Percentiles rank a stretch among this genome's conserved stretches.
Conservation (phyloP, 208 protist genomes). For the Crithidia bombi region DNA sequence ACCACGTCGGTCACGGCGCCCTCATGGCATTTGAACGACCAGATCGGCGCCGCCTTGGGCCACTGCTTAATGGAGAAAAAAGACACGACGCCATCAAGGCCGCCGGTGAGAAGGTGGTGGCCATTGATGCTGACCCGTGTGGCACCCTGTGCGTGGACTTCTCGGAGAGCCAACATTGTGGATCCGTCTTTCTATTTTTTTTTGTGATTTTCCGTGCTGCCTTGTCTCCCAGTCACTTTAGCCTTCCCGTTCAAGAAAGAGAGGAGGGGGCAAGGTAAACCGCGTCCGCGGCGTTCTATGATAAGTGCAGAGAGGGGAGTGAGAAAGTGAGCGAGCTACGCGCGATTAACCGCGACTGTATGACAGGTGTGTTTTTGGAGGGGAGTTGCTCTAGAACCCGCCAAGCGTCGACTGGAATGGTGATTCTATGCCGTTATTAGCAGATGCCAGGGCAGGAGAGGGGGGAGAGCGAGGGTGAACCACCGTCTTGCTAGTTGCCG, state of each 20-base stretch:
- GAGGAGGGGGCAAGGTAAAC: too few species aligned
- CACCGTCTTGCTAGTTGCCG: too few species aligned
- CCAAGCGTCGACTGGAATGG: too few species aligned
- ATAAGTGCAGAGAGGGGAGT: too few species aligned
- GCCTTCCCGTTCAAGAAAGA: slow-evolving; percentile 3
- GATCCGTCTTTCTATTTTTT: slow-evolving; percentile 8
- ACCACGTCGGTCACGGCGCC: slow-evolving; percentile 64
- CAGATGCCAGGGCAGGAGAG: too few species aligned
- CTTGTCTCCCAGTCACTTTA: slow-evolving; percentile 9
- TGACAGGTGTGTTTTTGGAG: too few species aligned
- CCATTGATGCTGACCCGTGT: slow-evolving; percentile 69
- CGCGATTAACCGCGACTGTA: too few species aligned
- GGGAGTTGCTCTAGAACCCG: too few species aligned
- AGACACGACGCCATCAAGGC: slow-evolving; percentile 75
- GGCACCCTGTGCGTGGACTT: slow-evolving; percentile 51
- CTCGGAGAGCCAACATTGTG: neutral
- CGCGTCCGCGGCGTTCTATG: too few species aligned
- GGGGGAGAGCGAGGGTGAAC: too few species aligned
- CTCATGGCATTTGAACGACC: slow-evolving; percentile 77
- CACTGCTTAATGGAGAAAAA: slow-evolving; percentile 59
- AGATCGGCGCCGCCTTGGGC: slow-evolving; percentile 47
- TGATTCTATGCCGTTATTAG: too few species aligned
- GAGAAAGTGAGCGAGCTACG: too few species aligned
- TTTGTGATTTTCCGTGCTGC: slow-evolving; percentile 17
- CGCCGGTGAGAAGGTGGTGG: slow-evolving; percentile 65